A percentile compares a stretch with the other conserved stretches of the same genome.
Evolutionary conservation across 106 monocot genomes (phyloP).

Genomic region (Apostasia ramifera): DNA sequence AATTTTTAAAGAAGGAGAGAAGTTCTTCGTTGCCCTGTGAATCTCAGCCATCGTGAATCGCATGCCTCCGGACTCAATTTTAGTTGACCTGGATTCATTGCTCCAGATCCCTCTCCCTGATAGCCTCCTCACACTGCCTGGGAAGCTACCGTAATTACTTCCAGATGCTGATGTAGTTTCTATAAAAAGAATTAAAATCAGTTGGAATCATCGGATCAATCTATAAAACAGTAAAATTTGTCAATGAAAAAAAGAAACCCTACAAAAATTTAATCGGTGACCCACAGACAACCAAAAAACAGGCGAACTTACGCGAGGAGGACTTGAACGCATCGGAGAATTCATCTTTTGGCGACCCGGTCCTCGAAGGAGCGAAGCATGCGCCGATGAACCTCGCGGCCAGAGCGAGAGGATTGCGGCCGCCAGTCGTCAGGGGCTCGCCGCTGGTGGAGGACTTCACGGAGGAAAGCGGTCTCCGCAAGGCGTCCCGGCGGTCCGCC

Average conservation of each 20-base stretch:
- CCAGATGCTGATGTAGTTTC: conserved; percentile 6
- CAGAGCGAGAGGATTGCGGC: conserved; percentile 5
- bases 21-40: conserved; percentile 55
- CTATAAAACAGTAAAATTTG: too few relatives aligned
- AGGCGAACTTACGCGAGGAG: conserved; percentile 1
- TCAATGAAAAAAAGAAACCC: too few relatives aligned
- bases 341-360: neutral
- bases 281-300: too few relatives aligned
- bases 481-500: neutral
- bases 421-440: neutral
- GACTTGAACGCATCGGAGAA: conserved; percentile 9
- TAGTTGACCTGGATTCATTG: neutral
- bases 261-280: too few relatives aligned
- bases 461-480: conserved; percentile 1
- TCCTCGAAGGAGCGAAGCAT: conserved; percentile 1
- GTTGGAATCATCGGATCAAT: too few relatives aligned
- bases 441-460: neutral
- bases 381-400: neutral
- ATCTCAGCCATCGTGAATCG: conserved; percentile 44
- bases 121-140: conserved; percentile 9
- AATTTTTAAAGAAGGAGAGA: conserved; percentile 47
- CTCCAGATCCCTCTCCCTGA: conserved; percentile 19
- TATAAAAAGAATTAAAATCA: neutral
- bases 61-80: conserved; percentile 16
- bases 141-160: conserved; percentile 8